Percentiles rank a stretch among this genome's conserved stretches.
Conservation (phyloP, 179 eudicot species). For the Beta macrorhiza region DNA sequence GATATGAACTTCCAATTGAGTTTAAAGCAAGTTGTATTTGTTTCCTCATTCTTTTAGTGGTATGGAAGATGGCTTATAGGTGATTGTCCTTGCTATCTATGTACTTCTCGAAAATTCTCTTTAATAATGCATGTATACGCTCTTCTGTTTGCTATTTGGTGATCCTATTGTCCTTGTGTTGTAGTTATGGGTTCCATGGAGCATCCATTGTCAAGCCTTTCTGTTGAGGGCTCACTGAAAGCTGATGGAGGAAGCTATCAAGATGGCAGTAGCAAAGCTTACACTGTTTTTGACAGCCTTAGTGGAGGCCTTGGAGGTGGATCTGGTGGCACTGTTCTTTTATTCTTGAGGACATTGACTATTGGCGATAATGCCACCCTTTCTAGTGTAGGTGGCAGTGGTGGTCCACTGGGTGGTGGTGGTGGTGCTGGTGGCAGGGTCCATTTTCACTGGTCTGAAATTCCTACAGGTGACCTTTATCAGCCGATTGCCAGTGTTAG, state of each 20-base stretch:
- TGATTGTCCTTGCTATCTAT: background rate
- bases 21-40: background rate
- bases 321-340: constrained; percentile 92
- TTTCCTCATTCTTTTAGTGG: background rate
- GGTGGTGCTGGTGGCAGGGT: constrained; percentile 98
- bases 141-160: constrained; percentile 15
- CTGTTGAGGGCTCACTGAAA: constrained; percentile 65
- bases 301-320: constrained; percentile 82
- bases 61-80: background rate
- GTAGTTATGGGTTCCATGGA: constrained; percentile 97
- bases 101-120: background rate
- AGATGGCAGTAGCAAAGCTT: constrained; percentile 33
- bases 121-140: no score
- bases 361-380: constrained; percentile 58
- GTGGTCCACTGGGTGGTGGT: constrained; percentile 75
- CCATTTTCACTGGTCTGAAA: constrained; percentile 93
- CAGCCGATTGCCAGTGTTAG: constrained; percentile 70
- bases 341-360: constrained; percentile 61
- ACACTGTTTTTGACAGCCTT: constrained; percentile 28
- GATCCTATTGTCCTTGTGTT: constrained; percentile 2
- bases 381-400: constrained; percentile 85
- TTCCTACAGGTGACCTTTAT: constrained; percentile 83
- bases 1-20: background rate
- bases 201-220: constrained; percentile 74
- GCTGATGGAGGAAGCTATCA: constrained; percentile 88